These are phyloP conservation scores for Fistulinella prunicolor DNA, from an alignment of 768 basidiomycete species.

Conservation along the genomic window DNA sequence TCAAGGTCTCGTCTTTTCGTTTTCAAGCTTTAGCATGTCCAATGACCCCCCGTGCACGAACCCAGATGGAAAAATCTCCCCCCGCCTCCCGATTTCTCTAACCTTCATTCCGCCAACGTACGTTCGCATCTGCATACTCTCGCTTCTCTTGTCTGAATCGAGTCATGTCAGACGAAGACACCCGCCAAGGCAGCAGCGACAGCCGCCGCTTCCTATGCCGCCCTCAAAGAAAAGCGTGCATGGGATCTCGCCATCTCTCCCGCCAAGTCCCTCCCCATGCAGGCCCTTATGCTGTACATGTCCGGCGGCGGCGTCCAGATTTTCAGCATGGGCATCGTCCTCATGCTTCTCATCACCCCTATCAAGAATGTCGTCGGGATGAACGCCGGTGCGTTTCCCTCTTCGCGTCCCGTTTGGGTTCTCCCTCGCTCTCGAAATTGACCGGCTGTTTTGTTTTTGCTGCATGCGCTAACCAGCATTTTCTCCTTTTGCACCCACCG, in stretches of 20 bases:
- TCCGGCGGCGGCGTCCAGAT: constrained; percentile 94
- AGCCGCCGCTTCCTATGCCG: constrained; percentile 51
- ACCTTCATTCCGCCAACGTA: constrained; percentile 34
- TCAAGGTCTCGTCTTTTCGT: constrained; percentile 16
- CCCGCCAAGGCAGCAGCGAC: constrained; percentile 34
- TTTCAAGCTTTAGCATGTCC: neutral
- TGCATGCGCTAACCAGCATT: constrained; percentile 47
- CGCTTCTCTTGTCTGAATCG: too few species aligned
- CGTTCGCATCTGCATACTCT: constrained; percentile 3
- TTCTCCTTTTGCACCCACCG: constrained; percentile 57
- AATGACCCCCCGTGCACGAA: neutral
- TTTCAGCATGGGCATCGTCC: constrained; percentile 95
- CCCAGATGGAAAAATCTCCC: constrained; percentile 61
- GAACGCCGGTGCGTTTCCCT: constrained; percentile 60
- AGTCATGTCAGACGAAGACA: constrained; percentile 40
- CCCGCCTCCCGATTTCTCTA: constrained; percentile 67
- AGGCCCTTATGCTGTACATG: constrained; percentile 98
- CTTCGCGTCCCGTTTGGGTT: neutral
- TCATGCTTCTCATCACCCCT: constrained; percentile 85
- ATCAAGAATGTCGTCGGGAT: constrained; percentile 81
- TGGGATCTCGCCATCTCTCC: constrained; percentile 85
- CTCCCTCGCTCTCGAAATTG: too few species aligned
- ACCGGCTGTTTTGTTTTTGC: too few species aligned
- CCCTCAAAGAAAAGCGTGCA: constrained; percentile 73
- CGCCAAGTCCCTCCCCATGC: constrained; percentile 92